Base-by-base conservation (phyloP, 2,329 filamentous ascomycete species). In the Diaporthe sp. region DNA sequence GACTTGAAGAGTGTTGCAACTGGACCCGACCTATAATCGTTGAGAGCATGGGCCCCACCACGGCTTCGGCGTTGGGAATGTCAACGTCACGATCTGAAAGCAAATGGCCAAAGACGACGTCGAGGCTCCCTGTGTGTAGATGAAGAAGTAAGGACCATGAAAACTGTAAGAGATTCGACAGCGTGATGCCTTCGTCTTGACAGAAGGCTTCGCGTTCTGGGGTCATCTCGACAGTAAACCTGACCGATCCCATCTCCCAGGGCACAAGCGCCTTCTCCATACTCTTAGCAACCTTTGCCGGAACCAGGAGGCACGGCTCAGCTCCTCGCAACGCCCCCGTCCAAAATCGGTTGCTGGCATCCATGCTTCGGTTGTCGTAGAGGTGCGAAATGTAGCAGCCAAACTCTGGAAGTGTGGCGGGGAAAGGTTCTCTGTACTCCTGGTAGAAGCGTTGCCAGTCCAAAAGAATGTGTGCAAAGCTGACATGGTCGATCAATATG, bases 401-500 rank as follows among this genome's bases (percentile, higher is more conserved):
- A 22, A 58, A 58, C 10, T 8, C 28, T 9, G 55, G 30, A n/a
- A 58, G 4, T 2, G 55, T 10, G 19, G 17, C 19, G 7, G 55
- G 55, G 17, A 33, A 58, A 3, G 55, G 8, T 19, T 38, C 15
- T 38, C 30, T 22, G 4, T n/a, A n/a, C n/a, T 33, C 19, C 19
- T 35, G 30, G 55, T 58, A 58, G 55, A 58, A 58, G 8, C 55
- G 38, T 13, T 35, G 30, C 55, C 55, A 38, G 33, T 58, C 55
- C 17, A n/a, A 58, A 25, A 58, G 55, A n/a, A 58, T 38, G 8
- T 58, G 55, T n/a, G 30, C 30, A 35, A 58, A 58, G 55, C 55
- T 58, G 33, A 35, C 55, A 5, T 58, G 55, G 19, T 58, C 55
- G 22, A 58, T 58, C 55, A 58, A 58, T 58, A 58, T 58, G 55